These are phyloP conservation scores for Mycena galericulata DNA, from an alignment of 768 basidiomycete species.

Conservation along the genomic window DNA sequence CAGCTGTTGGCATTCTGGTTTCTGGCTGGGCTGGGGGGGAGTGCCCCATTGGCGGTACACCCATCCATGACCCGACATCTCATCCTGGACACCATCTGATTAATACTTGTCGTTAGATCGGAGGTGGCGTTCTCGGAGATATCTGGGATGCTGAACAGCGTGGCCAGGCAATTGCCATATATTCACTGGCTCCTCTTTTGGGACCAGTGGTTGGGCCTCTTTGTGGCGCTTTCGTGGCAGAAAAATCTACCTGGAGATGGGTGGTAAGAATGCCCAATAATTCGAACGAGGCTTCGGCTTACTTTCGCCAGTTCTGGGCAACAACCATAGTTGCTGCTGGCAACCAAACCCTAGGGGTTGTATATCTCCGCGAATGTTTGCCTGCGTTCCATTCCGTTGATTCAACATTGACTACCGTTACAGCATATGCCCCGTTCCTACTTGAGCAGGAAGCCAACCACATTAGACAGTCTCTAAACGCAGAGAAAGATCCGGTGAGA, in stretches of 20 bases:
- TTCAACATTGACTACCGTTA: conserved; percentile 35
- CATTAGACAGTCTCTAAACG: conserved; percentile 58
- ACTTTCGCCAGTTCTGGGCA: conserved; percentile 63
- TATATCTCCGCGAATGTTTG: conserved; percentile 75
- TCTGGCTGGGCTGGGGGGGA: conserved; percentile 77
- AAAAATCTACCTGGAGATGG: conserved; percentile 31
- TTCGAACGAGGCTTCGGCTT: neutral
- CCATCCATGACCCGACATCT: conserved; percentile 50
- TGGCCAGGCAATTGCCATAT: conserved; percentile 73
- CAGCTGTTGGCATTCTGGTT: conserved; percentile 79
- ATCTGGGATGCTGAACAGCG: conserved; percentile 72
- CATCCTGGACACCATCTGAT: conserved; percentile 43
- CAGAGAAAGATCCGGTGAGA: conserved; percentile 55
- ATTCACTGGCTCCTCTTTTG: conserved; percentile 72
- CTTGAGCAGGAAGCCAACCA: conserved; percentile 63
- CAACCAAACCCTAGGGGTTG: conserved; percentile 66
- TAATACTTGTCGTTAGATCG: conserved; percentile 55
- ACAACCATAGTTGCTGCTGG: conserved; percentile 67
- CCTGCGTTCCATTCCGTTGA: conserved; percentile 8
- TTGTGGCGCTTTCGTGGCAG: conserved; percentile 60
- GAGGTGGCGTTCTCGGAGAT: conserved; percentile 76
- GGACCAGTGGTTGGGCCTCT: conserved; percentile 76
- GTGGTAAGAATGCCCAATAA: conserved; percentile 4
- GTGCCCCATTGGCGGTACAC: conserved; percentile 73
- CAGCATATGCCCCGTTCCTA: conserved; percentile 58